Conservation (phyloP, 352 stramenopile genomes). For the Globisporangium apiculatum region DNA sequence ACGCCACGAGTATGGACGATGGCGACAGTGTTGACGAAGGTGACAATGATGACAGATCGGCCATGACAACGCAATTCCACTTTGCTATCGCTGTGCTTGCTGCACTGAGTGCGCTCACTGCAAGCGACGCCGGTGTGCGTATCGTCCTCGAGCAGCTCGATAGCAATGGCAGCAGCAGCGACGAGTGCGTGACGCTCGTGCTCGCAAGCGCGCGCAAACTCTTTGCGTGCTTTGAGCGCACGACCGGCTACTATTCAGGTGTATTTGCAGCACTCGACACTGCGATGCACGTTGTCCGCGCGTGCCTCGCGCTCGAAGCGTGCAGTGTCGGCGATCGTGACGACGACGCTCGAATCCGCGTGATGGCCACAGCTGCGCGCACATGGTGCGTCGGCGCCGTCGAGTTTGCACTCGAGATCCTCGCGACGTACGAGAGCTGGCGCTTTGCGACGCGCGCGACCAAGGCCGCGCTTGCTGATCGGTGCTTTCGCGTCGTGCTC, state of each 20-base stretch:
- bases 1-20: not conserved
- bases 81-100: conserved; percentile 35
- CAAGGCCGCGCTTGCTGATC: conserved; percentile 39
- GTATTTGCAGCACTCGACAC: conserved; percentile 43
- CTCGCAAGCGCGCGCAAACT: conserved; percentile 49
- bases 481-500: conserved; percentile 47
- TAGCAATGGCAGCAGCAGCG: conserved; percentile 22
- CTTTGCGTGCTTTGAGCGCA: conserved; percentile 54
- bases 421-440: conserved; percentile 60
- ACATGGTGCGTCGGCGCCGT: conserved; percentile 47
- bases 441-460: conserved; percentile 32
- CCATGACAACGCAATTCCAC: conserved; percentile 28
- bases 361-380: conserved; percentile 15
- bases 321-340: conserved; percentile 12
- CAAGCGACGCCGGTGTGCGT: conserved; percentile 24
- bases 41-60: not conserved
- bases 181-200: conserved; percentile 53
- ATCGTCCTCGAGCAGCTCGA: conserved; percentile 41
- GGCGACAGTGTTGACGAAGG: conserved; percentile 7
- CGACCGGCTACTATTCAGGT: conserved; percentile 37
- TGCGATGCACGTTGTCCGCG: conserved; percentile 51
- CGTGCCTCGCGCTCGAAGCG: conserved; percentile 48
- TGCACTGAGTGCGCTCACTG: conserved; percentile 33
- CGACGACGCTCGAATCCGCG: not conserved
- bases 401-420: conserved; percentile 51